Base-by-base conservation (phyloP, 192 early-diverging fungal species). In the Cladochytrium replicatum region DNA sequence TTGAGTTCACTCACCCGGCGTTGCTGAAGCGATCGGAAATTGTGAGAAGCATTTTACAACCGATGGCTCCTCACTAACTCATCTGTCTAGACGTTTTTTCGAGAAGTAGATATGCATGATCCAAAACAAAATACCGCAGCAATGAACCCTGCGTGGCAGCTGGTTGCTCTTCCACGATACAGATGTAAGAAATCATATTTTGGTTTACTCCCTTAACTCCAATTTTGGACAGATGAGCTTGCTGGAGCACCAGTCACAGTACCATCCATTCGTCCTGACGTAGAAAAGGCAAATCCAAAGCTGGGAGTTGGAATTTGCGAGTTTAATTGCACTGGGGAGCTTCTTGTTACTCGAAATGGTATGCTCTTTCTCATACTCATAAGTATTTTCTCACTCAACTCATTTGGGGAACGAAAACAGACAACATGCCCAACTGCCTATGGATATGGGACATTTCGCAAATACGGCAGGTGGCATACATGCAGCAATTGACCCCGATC, bases 371-470 rank as follows among this genome's bases (percentile, higher is more conserved):
- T 30, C 0, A 15, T 44, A 21, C 31, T 29, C 19, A 4, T 57
- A 17, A 9, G 17, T 32, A n/a, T 6, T 56, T 52, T 13, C 11
- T 26, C 6, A 13, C 22, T 56, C n/a, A 9, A 56, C 5, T 56
- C 5, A 56, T 54, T 30, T n/a, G 43, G 26, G 9, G 13, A 53
- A 19, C 50, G 25, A 15, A 17, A 11, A 29, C 28, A 88, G 87
- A 89, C 43, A 81, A 77, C 45, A 85, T 83, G 72, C 84, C 87
- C 1, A 82, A 60, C 29, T 56, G 60, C 7, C 61, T 87, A 1
- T 89, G 87, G 83, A 75, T 88, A 26, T 89, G 86, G 86, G 71
- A 83, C 32, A 49, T 84, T 19, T 30, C 50, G 3, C 49, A 56
- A 0, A 32, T 82, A 11, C 54, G 55, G 2, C 62, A 69, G 25